Conservation (phyloP, 2,329 filamentous ascomycete genomes). For the Aureobasidium uvarum region DNA sequence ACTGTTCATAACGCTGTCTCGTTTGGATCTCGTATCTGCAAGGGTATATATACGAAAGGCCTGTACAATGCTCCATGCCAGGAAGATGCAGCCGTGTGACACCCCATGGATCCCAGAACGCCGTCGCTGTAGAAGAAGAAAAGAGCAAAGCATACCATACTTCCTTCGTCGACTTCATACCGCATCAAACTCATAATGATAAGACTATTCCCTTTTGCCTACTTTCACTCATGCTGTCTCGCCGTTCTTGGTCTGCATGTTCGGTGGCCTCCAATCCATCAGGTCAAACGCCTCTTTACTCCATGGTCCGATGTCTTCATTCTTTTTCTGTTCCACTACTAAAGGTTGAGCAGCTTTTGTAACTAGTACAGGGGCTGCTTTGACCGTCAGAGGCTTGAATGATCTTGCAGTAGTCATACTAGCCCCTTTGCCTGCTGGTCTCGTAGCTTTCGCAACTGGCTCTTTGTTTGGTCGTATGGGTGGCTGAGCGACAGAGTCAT, state of each 20-base stretch:
- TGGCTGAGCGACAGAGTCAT: conserved; percentile 1
- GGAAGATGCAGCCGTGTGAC: not conserved
- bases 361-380: conserved; percentile 26
- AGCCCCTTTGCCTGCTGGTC: not conserved
- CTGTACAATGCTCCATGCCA: not conserved
- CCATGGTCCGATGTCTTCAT: conserved; percentile 60
- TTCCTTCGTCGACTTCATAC: not conserved
- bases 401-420: conserved; percentile 32
- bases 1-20: not conserved
- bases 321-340: conserved; percentile 29
- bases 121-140: not conserved
- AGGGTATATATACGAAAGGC: conserved; percentile 7
- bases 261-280: conserved; percentile 59
- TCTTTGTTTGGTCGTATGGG: not conserved
- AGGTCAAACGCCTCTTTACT: conserved; percentile 67
- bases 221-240: not conserved
- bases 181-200: not conserved
- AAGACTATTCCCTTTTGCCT: not conserved
- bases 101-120: not conserved
- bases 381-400: conserved; percentile 34
- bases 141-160: not conserved
- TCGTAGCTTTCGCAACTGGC: not conserved
- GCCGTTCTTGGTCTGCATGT: conserved; percentile 33
- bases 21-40: not conserved
- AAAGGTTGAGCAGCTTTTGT: conserved; percentile 16